Evolutionary conservation across 306 rosid species (phyloP), one percentile per base, ranked within the genome.

Genomic region (Quercus robur): DNA sequence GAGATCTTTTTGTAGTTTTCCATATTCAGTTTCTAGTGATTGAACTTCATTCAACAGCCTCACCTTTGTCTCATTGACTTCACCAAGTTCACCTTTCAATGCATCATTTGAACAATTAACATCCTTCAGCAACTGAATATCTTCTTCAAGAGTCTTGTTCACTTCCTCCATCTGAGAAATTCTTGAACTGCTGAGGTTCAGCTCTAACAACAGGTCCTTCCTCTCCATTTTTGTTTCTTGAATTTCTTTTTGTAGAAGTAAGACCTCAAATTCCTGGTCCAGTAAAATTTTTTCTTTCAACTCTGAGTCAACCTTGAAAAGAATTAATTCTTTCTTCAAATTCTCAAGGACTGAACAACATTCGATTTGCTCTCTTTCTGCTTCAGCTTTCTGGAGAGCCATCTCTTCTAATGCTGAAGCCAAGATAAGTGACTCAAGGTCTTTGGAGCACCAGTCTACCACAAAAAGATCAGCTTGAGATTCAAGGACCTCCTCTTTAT

Each of bases 391-490:
- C 23, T 61, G 74, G 70, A 56, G 28, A 76, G 88, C 75, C 83
- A 84, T 76, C 83, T 68, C 85, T 80, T 75, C 89, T 51, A 93
- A 67, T 84, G 85, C 87, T 20, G 89, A 89, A 72, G 86, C 83
- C 80, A 84, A 80, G 79, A 91, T 80, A 77, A 87, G 82, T 33
- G 91, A 88, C 84, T 95, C 97, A 35, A 87, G 81, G 82, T 93
- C 97, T 81, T 91, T 91, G 38, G 86, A 71, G 56, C 76, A 88
- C 89, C 90, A 86, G 61, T 83, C 86, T 68, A n/a, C 83, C 86
- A 86, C 84, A 68, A 90, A 78, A 77, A 56, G 33, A 30, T 93
- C 97, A 75, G 90, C 87, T 76, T 89, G 85, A 66, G 91, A 85
- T 74, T 93, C 88, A 0, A 88, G 83, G 71, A 46, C 84, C 61